These are phyloP conservation scores for Poa pratensis DNA, from an alignment of 176 grass and related monocot species.

Conservation along the genomic window DNA sequence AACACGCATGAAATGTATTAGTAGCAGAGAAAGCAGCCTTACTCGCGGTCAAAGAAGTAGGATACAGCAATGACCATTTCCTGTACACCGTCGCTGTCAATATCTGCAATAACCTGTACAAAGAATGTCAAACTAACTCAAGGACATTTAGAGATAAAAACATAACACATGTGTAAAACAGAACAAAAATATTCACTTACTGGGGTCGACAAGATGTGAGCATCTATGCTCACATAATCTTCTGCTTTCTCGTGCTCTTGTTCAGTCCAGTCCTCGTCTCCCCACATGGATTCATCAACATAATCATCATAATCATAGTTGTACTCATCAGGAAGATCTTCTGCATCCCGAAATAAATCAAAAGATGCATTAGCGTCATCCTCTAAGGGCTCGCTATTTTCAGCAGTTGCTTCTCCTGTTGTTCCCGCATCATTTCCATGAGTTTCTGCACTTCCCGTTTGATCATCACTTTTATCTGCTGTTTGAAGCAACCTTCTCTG, in stretches of 20 bases:
- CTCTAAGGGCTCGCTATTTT: conserved; percentile 76
- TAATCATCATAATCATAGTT: conserved; percentile 66
- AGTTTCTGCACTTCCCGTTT: conserved; percentile 56
- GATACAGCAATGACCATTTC: conserved; percentile 94
- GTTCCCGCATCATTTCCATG: conserved; percentile 32
- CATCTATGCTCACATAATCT: conserved; percentile 88
- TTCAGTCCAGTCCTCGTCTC: conserved; percentile 95
- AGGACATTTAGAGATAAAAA: conserved; percentile 21
- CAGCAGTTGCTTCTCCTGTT: conserved; percentile 51
- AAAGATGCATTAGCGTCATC: conserved; percentile 86
- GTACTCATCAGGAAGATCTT: conserved; percentile 55
- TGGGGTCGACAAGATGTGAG: conserved; percentile 87
- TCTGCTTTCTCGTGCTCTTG: conserved; percentile 70
- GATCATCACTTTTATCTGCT: conserved; percentile 49
- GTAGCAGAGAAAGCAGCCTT: conserved; percentile 45
- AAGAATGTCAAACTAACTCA: conserved; percentile 41
- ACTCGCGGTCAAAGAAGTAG: conserved; percentile 90
- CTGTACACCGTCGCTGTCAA: conserved; percentile 87
- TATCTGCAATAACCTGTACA: conserved; percentile 93
- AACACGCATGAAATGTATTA: conserved; percentile 5
- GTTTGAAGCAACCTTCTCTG: conserved; percentile 84
- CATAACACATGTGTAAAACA: conserved; percentile 32
- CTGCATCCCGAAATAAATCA: conserved; percentile 68
- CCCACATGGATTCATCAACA: conserved; percentile 62
- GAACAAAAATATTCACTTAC: conserved; percentile 55